Evolutionary conservation across 2,329 filamentous ascomycete genomes (phyloP).

Genomic region (Hypoxylon sp.): DNA sequence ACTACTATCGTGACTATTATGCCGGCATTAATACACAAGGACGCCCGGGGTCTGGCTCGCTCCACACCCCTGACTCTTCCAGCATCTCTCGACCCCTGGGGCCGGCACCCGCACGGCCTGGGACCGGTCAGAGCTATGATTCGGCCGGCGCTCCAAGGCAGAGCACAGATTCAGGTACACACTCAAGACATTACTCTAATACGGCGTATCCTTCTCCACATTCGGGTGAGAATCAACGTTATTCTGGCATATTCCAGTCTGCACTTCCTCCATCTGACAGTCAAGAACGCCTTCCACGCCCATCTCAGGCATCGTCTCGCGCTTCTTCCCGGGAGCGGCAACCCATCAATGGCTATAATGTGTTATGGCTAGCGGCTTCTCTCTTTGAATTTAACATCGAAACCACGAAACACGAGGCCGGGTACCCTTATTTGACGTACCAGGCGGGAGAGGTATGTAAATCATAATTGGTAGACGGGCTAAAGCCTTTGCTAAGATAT

Average conservation of each 20-base stretch:
- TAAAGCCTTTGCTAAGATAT: conserved; percentile 9
- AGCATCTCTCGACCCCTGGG: conserved; percentile 65
- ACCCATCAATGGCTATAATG: conserved; percentile 72
- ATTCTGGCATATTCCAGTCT: conserved; percentile 87
- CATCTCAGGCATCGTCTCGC: conserved; percentile 71
- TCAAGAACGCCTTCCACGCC: conserved; percentile 66
- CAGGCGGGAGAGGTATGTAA: conserved; percentile 85
- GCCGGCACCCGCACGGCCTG: conserved; percentile 65
- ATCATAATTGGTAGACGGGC: conserved; percentile 6
- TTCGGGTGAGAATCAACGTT: conserved; percentile 67
- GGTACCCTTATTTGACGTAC: conserved; percentile 96
- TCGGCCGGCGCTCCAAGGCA: conserved; percentile 66
- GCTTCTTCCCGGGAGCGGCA: conserved; percentile 73
- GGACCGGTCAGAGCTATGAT: conserved; percentile 73
- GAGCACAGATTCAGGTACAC: conserved; percentile 66
- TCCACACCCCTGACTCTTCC: conserved; percentile 69
- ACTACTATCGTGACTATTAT: conserved; percentile 71
- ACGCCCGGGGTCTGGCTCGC: conserved; percentile 71
- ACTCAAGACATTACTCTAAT: conserved; percentile 67
- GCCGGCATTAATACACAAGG: conserved; percentile 62
- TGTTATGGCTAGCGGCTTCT: conserved; percentile 92
- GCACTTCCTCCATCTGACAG: conserved; percentile 85
- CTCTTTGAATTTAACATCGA: conserved; percentile 98
- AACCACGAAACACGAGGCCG: conserved; percentile 89
- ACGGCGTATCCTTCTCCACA: conserved; percentile 68